These are phyloP conservation scores for Crithidia brevicula DNA, from an alignment of 208 protist species.

Conservation along the genomic window DNA sequence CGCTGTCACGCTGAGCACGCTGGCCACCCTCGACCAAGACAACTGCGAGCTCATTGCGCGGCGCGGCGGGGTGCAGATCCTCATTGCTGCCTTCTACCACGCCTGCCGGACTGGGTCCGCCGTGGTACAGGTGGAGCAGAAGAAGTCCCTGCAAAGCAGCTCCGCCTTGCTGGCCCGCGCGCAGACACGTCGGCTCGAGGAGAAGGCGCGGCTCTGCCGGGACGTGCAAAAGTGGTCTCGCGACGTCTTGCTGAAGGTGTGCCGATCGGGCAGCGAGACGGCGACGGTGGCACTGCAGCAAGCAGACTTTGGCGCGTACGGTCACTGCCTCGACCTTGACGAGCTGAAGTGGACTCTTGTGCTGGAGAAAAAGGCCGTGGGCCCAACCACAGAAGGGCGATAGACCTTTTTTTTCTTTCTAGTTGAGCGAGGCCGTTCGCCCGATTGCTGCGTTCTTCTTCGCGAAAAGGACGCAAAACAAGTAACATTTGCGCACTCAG, in stretches of 20 bases:
- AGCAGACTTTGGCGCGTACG: constrained; percentile 66
- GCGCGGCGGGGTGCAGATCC: constrained; percentile 62
- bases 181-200: constrained; percentile 18
- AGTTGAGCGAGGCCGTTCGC: background rate
- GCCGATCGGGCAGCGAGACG: constrained; percentile 24
- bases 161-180: constrained; percentile 21
- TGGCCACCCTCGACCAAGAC: constrained; percentile 63
- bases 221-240: constrained; percentile 61
- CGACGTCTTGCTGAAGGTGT: constrained; percentile 68
- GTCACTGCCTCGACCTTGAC: constrained; percentile 63
- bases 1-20: constrained; percentile 57
- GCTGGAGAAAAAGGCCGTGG: constrained; percentile 27
- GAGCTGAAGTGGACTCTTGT: constrained; percentile 76
- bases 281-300: constrained; percentile 34
- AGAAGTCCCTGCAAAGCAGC: constrained; percentile 18
- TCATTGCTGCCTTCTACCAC: constrained; percentile 62
- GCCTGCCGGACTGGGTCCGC: constrained; percentile 28
- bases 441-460: no score
- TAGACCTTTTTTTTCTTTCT: background rate
- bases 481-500: no score
- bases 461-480: no score
- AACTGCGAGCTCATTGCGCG: constrained; percentile 70
- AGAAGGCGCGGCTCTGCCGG: constrained; percentile 40
- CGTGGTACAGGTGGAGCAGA: constrained; percentile 21
- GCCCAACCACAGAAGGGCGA: background rate